Evolutionary conservation across 1,284 basidiomycete species (phyloP), one percentile per base, ranked within the genome.

Genomic region (Cryptococcus maquisensis): DNA sequence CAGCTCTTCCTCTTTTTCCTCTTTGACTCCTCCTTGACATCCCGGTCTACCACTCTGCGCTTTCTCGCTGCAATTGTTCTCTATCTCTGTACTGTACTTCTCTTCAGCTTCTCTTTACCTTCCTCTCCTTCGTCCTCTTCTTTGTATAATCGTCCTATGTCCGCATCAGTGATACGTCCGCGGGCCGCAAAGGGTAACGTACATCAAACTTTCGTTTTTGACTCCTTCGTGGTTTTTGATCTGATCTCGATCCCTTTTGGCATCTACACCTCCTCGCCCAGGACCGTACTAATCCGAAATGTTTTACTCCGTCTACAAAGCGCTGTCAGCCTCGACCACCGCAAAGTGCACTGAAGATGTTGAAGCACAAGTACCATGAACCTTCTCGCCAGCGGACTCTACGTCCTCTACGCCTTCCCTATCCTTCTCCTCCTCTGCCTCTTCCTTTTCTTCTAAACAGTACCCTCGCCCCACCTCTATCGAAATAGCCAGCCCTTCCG

Each of bases 301-400:
- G 86, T 87, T 0, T 89, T 91, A 15, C 89, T 84, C 82, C 0
- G 85, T 83, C 87, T 90, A 57, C 7, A n/a, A 12, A 39, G 20
- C 28, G 9, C 39, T 9, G 39, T 40, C 39, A 40, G 15, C 39
- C n/a, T 40, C 15, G n/a, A 15, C 13, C n/a, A 38, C n/a, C 37
- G n/a, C n/a, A 13, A 38, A 38, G n/a, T 9, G 52, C 41, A 53
- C 37, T 20, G 15, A 6, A 9, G 36, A 24, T 4, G 42, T 16
- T 36, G 1, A 36, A 26, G 51, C 47, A 87, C 85, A 64, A 87
- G 67, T 39, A 75, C 78, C 59, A 86, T 71, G 5, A 75, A 78
- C 38, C 79, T 73, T 54, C n/a, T 66, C 63, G 26, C 62, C 59
- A 26, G 64, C 64, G 13, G 67, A 69, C 38, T 65, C 63, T n/a